Conservation (phyloP, 352 stramenopile species). For the Pythium phragmiticola region DNA sequence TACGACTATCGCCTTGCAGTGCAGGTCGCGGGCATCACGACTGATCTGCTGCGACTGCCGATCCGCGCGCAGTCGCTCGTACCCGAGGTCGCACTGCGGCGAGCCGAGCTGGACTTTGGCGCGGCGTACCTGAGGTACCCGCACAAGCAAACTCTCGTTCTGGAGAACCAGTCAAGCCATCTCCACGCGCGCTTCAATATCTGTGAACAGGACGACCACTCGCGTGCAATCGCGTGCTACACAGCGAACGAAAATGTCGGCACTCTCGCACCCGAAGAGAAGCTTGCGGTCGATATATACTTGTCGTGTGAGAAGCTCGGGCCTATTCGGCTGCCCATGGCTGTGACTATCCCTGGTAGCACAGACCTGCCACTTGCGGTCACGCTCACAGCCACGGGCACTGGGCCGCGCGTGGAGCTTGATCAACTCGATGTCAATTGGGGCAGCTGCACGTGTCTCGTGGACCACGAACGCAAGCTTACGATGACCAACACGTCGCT, state of each 20-base stretch:
- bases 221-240: slow-evolving; percentile 81
- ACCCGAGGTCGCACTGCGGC: slow-evolving; percentile 63
- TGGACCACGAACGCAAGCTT: slow-evolving; percentile 71
- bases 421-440: slow-evolving; percentile 86
- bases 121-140: slow-evolving; percentile 91
- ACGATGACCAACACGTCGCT: slow-evolving; percentile 87
- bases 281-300: slow-evolving; percentile 71
- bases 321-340: slow-evolving; percentile 88
- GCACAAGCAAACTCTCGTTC: slow-evolving; percentile 80
- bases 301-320: slow-evolving; percentile 90
- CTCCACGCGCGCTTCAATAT: slow-evolving; percentile 89
- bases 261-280: slow-evolving; percentile 57
- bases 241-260: slow-evolving; percentile 57
- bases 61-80: slow-evolving; percentile 88
- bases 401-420: slow-evolving; percentile 84
- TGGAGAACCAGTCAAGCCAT: slow-evolving; percentile 86
- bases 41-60: slow-evolving; percentile 87
- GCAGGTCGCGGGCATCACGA: slow-evolving; percentile 89
- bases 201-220: slow-evolving; percentile 88
- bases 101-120: slow-evolving; percentile 86
- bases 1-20: slow-evolving; percentile 93
- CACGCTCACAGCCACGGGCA: slow-evolving; percentile 79
- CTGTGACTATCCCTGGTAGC: slow-evolving; percentile 80
- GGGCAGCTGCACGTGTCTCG: slow-evolving; percentile 89
- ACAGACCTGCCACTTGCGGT: slow-evolving; percentile 88